phyloP scores from a whole-genome alignment of 192 early-diverging fungal genomes.

The Endogone sp. region DNA sequence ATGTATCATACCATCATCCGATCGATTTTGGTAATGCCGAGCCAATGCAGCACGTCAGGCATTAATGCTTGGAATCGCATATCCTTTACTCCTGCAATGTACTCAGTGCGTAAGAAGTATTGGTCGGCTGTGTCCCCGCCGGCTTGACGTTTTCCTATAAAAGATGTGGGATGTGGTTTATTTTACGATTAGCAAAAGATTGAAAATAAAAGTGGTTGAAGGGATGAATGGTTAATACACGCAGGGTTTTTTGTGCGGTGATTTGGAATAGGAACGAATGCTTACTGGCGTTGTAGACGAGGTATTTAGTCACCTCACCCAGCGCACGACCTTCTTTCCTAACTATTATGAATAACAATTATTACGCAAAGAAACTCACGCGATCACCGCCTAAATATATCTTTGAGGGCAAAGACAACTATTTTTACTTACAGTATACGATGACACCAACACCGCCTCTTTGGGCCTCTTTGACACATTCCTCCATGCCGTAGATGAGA shows the following conservation, averaged over 20 bases:
- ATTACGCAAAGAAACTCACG: conserved; percentile 4
- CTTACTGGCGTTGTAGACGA: conserved; percentile 94
- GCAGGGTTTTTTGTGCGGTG: neutral
- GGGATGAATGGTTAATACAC: neutral
- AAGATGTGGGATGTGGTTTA: neutral
- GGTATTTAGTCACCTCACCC: conserved; percentile 94
- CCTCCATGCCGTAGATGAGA: conserved; percentile 86
- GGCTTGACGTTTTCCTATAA: conserved; percentile 49
- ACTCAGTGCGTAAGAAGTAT: conserved; percentile 88
- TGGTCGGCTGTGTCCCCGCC: conserved; percentile 86
- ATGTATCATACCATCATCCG: conserved; percentile 69
- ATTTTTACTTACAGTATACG: conserved; percentile 70
- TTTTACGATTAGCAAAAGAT: neutral
- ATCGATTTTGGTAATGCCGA: conserved; percentile 92
- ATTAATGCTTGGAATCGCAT: conserved; percentile 96
- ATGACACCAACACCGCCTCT: conserved; percentile 91
- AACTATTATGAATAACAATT: too few relatives aligned
- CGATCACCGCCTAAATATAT: neutral
- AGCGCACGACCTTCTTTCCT: conserved; percentile 93
- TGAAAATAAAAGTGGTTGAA: neutral
- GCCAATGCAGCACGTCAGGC: conserved; percentile 96
- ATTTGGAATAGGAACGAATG: conserved; percentile 4
- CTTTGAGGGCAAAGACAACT: neutral
- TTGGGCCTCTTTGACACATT: conserved; percentile 84
- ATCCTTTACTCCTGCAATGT: conserved; percentile 89